phyloP scores from a whole-genome alignment of 2,329 filamentous ascomycete species.

The Apiospora marii region DNA sequence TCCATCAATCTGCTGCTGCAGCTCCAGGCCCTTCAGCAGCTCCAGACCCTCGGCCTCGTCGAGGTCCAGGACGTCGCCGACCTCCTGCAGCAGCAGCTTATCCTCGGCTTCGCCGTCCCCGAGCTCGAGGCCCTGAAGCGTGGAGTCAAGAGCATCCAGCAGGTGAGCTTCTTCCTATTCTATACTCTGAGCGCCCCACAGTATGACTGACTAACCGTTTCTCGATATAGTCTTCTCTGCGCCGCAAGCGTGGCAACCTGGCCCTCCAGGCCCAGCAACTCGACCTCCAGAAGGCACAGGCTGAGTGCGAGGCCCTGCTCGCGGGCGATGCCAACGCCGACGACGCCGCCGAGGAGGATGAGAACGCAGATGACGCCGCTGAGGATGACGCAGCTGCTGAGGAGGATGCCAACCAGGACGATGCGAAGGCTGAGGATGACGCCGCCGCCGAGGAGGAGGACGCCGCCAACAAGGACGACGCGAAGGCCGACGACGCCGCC shows the following conservation, averaged over 20 bases:
- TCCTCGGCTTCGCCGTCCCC: slow-evolving; percentile 34
- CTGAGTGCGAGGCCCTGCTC: neutral
- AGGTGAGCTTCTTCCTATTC: slow-evolving; percentile 29
- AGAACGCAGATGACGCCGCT: neutral
- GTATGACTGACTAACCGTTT: slow-evolving; percentile 17
- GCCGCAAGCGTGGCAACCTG: slow-evolving; percentile 13
- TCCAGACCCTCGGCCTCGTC: slow-evolving; percentile 38
- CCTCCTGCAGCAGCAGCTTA: slow-evolving; percentile 36
- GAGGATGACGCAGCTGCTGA: neutral
- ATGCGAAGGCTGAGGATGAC: slow-evolving; percentile 4
- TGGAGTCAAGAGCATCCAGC: slow-evolving; percentile 35
- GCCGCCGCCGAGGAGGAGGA: neutral
- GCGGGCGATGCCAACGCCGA: neutral
- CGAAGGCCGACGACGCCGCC: slow-evolving; percentile 3
- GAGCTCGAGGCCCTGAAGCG: slow-evolving; percentile 36
- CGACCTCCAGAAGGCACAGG: slow-evolving; percentile 20
- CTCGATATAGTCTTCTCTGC: neutral
- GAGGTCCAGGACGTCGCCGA: slow-evolving; percentile 25
- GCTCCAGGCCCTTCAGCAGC: slow-evolving; percentile 39
- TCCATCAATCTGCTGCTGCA: slow-evolving; percentile 41
- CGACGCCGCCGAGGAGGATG: neutral
- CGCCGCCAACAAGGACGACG: neutral
- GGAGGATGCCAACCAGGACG: neutral
- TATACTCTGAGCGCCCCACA: slow-evolving; percentile 26
- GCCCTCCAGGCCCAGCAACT: slow-evolving; percentile 14